Percentiles rank a stretch among this genome's conserved stretches.
Evolutionary conservation across 2,329 filamentous ascomycete species (phyloP).

Genomic region (Phoma sp.): DNA sequence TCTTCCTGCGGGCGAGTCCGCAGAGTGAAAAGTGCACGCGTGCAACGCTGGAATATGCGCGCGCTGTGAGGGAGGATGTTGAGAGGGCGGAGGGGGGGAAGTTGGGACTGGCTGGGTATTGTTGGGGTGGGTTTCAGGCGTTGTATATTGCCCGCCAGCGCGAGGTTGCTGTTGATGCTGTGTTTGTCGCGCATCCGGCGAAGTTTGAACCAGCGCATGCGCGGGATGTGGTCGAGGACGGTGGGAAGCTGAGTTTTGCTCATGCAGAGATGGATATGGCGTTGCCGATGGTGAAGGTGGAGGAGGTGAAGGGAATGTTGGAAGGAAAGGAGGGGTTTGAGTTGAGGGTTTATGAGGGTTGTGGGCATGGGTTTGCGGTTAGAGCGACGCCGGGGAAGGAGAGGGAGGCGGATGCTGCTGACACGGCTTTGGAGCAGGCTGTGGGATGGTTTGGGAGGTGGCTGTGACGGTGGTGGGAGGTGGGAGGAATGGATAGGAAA

Average conservation of each 20-base stretch:
- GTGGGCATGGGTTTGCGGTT: slow-evolving; percentile 35
- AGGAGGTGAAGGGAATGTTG: slow-evolving; percentile 23
- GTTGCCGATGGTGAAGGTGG: slow-evolving; percentile 19
- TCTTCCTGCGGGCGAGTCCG: slow-evolving; percentile 17
- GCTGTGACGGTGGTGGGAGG: slow-evolving; percentile 20
- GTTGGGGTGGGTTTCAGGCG: slow-evolving; percentile 33
- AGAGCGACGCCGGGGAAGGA: slow-evolving; percentile 27
- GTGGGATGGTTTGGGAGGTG: slow-evolving; percentile 33
- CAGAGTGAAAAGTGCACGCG: neutral
- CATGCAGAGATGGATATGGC: slow-evolving; percentile 26
- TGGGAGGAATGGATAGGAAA: neutral
- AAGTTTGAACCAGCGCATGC: neutral
- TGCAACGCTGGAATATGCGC: slow-evolving; percentile 12
- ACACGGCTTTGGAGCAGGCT: slow-evolving; percentile 32
- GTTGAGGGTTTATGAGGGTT: slow-evolving; percentile 27
- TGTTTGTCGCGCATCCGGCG: slow-evolving; percentile 30
- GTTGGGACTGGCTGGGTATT: slow-evolving; percentile 27
- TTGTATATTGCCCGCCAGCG: neutral
- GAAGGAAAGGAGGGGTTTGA: slow-evolving; percentile 26
- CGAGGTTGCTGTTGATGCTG: slow-evolving; percentile 11
- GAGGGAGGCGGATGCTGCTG: slow-evolving; percentile 24
- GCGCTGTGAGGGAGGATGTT: slow-evolving; percentile 13
- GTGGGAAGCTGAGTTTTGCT: slow-evolving; percentile 17
- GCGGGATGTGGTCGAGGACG: neutral
- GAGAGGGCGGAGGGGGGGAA: slow-evolving; percentile 8